Evolutionary conservation across 164 flowering plant genomes (phyloP), one percentile per base, ranked within the genome.

Genomic region (Umbilicus rupestris): DNA sequence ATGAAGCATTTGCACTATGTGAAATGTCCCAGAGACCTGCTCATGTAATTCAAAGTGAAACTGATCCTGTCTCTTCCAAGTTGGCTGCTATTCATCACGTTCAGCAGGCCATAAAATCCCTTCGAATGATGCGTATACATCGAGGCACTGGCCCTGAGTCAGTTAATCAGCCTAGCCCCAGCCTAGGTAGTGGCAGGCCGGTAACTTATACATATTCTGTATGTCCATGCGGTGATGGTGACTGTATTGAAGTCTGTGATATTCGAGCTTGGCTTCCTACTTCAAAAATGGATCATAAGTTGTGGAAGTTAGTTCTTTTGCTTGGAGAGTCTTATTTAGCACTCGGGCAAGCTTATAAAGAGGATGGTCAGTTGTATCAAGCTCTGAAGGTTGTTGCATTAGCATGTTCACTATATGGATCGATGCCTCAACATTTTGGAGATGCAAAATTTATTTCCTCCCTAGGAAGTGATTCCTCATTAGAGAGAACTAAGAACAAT

Each of bases 251-350:
- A 83, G 90, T 89, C 66, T 94, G 97, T 78, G 99, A 94, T 70
- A 86, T 94, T 68, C 71, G 87, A 52, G 88, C 89, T 60, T 94
- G 99, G 97, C 96, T 94, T 66, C 93, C 90, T 49, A 88, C 74
- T 69, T 86, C 89, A 29, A 91, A 89, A 73, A 68, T 94, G 81
- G 96, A 94, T 75, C 83, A 81, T 64, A 94, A 85, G 73, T 67
- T 88, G 77, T 94, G 97, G 97, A 91, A 91, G 77, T 93, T 94
- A 69, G 86, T 94, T 74, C 90, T 91, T 73, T 75, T 94, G 71
- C 90, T 94, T 71, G 99, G 99, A 44, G 99, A 94, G 77, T 94
- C 99, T 65, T 94, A 94, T 85, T 78, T 94, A 78, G 93, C 92
- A 46, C 95, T 94, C 75, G 99, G 88, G 42, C 79, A 94, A 78